Base-by-base conservation (phyloP, 495 filamentous ascomycete species). In the Penicillium psychrofluorescens region DNA sequence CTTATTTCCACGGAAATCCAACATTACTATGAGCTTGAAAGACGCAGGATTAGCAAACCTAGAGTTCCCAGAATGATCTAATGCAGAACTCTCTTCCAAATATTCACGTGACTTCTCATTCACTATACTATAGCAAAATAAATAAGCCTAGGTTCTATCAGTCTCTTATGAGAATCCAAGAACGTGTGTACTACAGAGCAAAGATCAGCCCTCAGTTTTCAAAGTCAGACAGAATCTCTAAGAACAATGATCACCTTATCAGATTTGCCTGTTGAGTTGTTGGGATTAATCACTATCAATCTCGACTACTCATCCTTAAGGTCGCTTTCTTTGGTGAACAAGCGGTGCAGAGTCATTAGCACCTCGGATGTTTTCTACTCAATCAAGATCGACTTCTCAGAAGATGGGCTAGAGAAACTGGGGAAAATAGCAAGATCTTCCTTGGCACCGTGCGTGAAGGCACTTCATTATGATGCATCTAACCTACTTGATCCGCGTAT, bases 401-500 rank as follows among this genome's bases (percentile, higher is more conserved):
- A 46, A 35, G 11, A 35, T 35, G 38, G 44, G 8, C 29, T 46
- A 22, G 29, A 41, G 14, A 40, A 36, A 7, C 30, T 32, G 11
- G 30, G 11, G 30, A 32, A 7, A 11, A 32, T 32, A 32, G 7
- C 30, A 11, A 11, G 11, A 32, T 32, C 30, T 7, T 35, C 12
- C 2, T 32, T 40, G 13, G 15, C 8, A 15, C 4, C 16, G 27
- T 41, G 11, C 13, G 22, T 46, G 8, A 46, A 27, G 38, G n/a
- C 35, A 6, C 44, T 46, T 36, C 11, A 41, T 35, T 46, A 46
- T 37, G 8, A 41, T 29, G n/a, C 11, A 29, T 46, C n/a, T 13
- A 38, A 46, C n/a, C 31, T 46, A 8, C 22, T 46, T 33, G 38
- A 46, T 11, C 44, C 7, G 22, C 41, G 8, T 46, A 36, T 36